phyloP scores from a whole-genome alignment of 371 early-diverging fungal genomes.

The Choanephora cucurbitarum region DNA sequence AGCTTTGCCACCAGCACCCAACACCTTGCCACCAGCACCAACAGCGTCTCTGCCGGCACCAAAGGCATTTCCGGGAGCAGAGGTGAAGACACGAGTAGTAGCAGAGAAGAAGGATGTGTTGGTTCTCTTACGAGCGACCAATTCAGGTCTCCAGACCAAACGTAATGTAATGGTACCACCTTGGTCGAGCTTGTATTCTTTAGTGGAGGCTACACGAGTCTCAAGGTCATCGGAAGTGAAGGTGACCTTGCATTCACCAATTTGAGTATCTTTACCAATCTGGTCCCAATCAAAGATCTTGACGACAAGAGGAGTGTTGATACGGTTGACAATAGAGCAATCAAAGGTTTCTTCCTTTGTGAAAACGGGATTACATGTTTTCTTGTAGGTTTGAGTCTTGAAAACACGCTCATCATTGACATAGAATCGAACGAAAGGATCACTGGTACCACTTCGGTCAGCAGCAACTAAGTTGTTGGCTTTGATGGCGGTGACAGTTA shows the following conservation, averaged over 20 bases:
- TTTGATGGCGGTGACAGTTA: constrained; percentile 45
- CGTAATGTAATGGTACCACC: constrained; percentile 36
- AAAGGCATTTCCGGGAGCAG: constrained; percentile 43
- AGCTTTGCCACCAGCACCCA: constrained; percentile 43
- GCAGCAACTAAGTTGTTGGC: constrained; percentile 50
- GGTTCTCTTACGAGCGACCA: constrained; percentile 45
- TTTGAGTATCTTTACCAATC: constrained; percentile 60
- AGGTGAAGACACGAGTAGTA: constrained; percentile 46
- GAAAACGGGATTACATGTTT: constrained; percentile 83
- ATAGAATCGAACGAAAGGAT: constrained; percentile 80
- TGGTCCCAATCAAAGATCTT: constrained; percentile 87
- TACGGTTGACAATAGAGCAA: constrained; percentile 62
- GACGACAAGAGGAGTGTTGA: constrained; percentile 52
- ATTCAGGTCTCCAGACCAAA: constrained; percentile 50
- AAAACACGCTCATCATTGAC: constrained; percentile 76
- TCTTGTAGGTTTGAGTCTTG: constrained; percentile 80
- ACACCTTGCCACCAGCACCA: constrained; percentile 40
- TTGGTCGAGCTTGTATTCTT: constrained; percentile 26
- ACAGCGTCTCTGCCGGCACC: constrained; percentile 41
- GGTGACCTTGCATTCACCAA: constrained; percentile 45
- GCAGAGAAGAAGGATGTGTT: constrained; percentile 41
- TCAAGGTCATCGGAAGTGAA: constrained; percentile 38
- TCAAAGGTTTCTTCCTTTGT: constrained; percentile 69
- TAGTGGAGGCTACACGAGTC: constrained; percentile 40
- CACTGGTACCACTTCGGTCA: constrained; percentile 69